Percentiles rank a stretch among this genome's conserved stretches.
Evolutionary conservation across 805 yeast species (phyloP).

Genomic region (Saturnispora galanensis): DNA sequence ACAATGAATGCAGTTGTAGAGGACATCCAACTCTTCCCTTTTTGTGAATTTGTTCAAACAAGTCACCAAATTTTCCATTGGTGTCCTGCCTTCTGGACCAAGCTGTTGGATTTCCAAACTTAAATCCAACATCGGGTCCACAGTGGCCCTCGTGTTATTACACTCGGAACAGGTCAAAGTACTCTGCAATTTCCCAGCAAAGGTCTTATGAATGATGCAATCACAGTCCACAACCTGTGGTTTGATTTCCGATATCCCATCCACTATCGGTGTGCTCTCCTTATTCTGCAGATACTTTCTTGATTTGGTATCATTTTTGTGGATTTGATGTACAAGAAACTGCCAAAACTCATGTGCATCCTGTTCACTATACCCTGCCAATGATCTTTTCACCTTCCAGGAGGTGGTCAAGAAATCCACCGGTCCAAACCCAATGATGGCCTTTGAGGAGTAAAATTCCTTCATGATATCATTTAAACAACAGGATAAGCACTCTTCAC

Average conservation of each 20-base stretch:
- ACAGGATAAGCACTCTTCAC: conserved; percentile 65
- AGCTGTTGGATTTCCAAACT: conserved; percentile 60
- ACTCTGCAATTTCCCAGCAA: conserved; percentile 76
- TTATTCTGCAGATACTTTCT: conserved; percentile 15
- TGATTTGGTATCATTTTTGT: conserved; percentile 33
- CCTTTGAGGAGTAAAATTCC: conserved; percentile 58
- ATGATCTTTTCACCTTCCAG: conserved; percentile 73
- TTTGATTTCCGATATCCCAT: conserved; percentile 1
- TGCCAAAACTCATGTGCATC: conserved; percentile 99
- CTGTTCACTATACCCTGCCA: conserved; percentile 95
- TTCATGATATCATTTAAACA: conserved; percentile 71
- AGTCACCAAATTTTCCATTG: conserved; percentile 35
- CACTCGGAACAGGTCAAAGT: conserved; percentile 69
- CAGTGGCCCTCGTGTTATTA: conserved; percentile 49
- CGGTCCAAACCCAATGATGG: conserved; percentile 67
- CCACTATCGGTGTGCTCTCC: conserved; percentile 17
- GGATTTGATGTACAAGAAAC: conserved; percentile 78
- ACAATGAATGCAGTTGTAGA: conserved; percentile 65
- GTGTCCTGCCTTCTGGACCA: conserved; percentile 14
- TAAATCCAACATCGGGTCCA: conserved; percentile 85
- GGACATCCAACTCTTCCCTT: conserved; percentile 65
- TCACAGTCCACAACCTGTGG: conserved; percentile 34
- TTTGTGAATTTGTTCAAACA: conserved; percentile 73
- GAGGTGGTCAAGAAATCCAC: conserved; percentile 74
- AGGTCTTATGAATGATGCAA: conserved; percentile 76